Evolutionary conservation across 345 rosid species (phyloP), one percentile per base, ranked within the genome.

Genomic region (Viola odorata): DNA sequence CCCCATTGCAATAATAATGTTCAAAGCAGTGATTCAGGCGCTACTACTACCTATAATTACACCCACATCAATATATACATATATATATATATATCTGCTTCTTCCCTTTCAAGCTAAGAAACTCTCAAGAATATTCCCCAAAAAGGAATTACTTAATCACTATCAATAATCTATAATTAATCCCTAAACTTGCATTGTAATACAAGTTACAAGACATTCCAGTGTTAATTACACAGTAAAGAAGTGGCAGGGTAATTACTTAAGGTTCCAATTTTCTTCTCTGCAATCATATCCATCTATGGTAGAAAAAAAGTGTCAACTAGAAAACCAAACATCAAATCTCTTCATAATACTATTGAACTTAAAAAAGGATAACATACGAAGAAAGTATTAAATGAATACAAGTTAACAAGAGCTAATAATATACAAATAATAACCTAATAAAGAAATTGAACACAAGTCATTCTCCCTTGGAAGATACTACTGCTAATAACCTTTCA

Each of bases 81-180:
- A 41, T 11, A 7, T 17, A n/a, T 17, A 9, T 45, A 3, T 40
- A 12, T 52, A 41, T 12, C 68, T 77, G 69, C 78, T 84, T 76
- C 83, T 63, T 69, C 41, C 57, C 75, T 69, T 80, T 53, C 68
- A 76, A 80, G 83, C 73, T 51, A 67, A 70, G 68, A 13, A 4
- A 1, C 41, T 37, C 23, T 39, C 4, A 53, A 1, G 3, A 53
- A 9, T 5, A 53, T 0, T 9, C 32, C 6, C 53, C 6, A 39
- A 17, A 36, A 13, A 10, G n/a, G 36, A 8, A 51, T 6, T 51
- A 53, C 32, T 54, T 37, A 38, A 32, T 15, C 13, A 37, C 5
- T 73, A 48, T 47, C 41, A 36, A 54, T 49, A 13, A 55, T 64
- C 67, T n/a, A 23, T 52, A 17, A 52, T 6, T 52, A 52, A 16